Base-by-base conservation (phyloP, 306 rosid genomes). In the Rosa multiflora region DNA sequence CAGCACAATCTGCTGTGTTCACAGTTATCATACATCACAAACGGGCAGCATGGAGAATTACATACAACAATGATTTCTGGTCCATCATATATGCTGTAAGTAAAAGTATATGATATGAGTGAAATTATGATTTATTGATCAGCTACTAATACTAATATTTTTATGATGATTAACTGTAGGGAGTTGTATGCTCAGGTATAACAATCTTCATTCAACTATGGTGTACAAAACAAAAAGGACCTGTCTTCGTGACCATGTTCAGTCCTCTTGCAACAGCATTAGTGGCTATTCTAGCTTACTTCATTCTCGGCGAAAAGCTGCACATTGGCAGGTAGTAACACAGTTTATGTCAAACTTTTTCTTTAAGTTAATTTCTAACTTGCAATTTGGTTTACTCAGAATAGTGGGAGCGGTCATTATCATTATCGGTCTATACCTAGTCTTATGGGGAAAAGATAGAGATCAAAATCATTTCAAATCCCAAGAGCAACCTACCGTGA, bases 361-460 rank as follows among this genome's bases (percentile, higher is more conserved):
- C 39, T 39, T 39, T 39, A 0, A 55, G 40, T n/a, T 3, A 49
- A 40, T 56, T 40, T 59, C 76, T 70, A 59, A 76, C 15, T 76
- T 48, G 56, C 70, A 35, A 47, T 68, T 53, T 74, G 37, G 61
- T 72, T 58, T 12, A 76, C 69, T 70, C 87, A 88, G 87, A 78
- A 67, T 86, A 76, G 26, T 82, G 78, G 92, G 90, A 82, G 88
- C 77, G 5, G 63, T 76, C 40, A 59, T 81, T 74, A 78, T 88
- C 40, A 78, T 84, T 74, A 59, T 81, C 5, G 87, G 85, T 32
- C 82, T 82, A 2, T 86, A 85, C 85, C 46, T 85, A 72, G 87
- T 84, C 13, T 52, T 83, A 53, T 82, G 90, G 92, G 88, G 88
- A 35, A 84, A 86, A 76, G 87, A 78, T 76, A 49, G 42, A 47